phyloP scores from a whole-genome alignment of 331 rosid species.

The Acacia concinna region DNA sequence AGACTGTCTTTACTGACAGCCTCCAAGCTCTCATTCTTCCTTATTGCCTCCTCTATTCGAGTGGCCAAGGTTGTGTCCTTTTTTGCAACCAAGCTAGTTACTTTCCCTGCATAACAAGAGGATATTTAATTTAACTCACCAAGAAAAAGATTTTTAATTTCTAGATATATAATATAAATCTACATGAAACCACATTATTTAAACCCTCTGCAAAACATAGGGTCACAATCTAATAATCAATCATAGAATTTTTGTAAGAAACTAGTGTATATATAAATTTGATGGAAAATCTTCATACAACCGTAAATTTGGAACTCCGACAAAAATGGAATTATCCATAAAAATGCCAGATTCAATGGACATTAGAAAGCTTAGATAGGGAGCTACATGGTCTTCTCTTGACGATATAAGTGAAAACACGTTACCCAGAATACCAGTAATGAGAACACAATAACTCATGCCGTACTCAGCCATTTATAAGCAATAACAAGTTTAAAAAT shows the following conservation, averaged over 20 bases:
- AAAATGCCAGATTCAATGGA: neutral
- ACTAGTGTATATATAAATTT: neutral
- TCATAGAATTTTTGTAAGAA: neutral
- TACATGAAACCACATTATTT: neutral
- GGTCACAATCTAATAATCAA: neutral
- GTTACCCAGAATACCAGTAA: neutral
- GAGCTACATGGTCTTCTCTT: neutral
- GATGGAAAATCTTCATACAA: neutral
- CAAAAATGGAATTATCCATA: neutral
- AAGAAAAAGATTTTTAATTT: neutral
- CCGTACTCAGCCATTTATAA: neutral
- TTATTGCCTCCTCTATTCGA: conserved; percentile 83
- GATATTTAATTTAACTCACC: neutral
- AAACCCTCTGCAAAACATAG: neutral
- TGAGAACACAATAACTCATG: neutral
- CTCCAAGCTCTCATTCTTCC: conserved; percentile 90
- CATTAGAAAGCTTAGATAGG: neutral
- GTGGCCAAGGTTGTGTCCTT: conserved; percentile 61
- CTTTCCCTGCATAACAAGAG: conserved; percentile 66
- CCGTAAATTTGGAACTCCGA: neutral
- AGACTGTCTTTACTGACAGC: conserved; percentile 66
- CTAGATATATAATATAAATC: neutral
- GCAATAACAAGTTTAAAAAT: conserved; percentile 6
- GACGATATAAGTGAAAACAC: conserved; percentile 4
- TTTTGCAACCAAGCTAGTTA: conserved; percentile 84